Conservation (phyloP, 148 eudicot genomes). For the Diospyros kaki region DNA sequence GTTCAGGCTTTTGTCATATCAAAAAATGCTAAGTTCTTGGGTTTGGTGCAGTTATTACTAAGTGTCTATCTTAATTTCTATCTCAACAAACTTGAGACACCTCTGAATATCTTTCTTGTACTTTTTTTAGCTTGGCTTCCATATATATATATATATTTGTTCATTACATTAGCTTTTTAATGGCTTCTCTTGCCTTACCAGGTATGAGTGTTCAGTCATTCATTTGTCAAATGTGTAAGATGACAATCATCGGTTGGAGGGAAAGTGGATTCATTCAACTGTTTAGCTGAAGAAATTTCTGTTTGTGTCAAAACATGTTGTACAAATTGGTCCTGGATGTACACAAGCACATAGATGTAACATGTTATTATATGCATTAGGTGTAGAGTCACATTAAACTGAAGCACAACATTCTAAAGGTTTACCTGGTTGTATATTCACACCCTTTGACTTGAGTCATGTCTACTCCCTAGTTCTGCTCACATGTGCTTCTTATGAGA, state of each 20-base stretch:
- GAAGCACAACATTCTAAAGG: background rate
- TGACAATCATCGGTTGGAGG: constrained; percentile 20
- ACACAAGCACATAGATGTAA: background rate
- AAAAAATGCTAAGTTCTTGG: constrained; percentile 35
- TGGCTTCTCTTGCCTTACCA: no score
- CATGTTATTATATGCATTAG: background rate
- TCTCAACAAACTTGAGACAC: constrained; percentile 96
- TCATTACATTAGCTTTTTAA: constrained; percentile 38
- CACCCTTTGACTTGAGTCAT: constrained; percentile 39
- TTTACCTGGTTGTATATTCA: background rate
- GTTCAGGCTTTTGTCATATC: background rate
- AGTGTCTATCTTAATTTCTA: constrained; percentile 91
- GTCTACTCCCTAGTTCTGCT: constrained; percentile 27
- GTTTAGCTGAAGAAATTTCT: constrained; percentile 16
- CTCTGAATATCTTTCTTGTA: constrained; percentile 90
- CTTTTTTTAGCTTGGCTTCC: constrained; percentile 83
- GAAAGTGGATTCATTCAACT: constrained; percentile 2
- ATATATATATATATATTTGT: constrained; percentile 51
- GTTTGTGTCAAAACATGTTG: constrained; percentile 2
- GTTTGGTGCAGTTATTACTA: constrained; percentile 75
- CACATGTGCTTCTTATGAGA: constrained; percentile 1
- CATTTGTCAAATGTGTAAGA: constrained; percentile 33
- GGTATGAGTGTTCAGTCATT: constrained; percentile 20
- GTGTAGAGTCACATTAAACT: background rate
- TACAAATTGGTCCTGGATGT: background rate